Conservation (phyloP, 345 rosid species). For the Gossypium stocksii region DNA sequence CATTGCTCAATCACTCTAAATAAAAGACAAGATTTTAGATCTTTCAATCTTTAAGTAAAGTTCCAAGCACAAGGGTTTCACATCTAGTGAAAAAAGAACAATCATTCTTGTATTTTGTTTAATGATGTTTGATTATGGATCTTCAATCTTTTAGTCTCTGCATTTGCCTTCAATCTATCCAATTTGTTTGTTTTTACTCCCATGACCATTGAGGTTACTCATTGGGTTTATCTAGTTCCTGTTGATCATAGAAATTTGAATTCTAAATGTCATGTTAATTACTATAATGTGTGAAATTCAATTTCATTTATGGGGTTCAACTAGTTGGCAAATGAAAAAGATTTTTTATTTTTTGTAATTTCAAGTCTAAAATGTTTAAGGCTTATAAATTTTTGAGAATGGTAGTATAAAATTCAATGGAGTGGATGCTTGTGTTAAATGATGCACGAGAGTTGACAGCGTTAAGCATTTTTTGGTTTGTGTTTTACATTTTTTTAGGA, state of each 20-base stretch:
- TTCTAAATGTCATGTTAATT: not conserved
- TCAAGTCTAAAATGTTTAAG: no score
- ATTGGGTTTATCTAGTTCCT: not conserved
- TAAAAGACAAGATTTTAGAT: not conserved
- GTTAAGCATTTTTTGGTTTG: no score
- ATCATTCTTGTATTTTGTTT: not conserved
- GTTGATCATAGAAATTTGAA: not conserved
- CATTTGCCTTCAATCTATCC: slow-evolving; percentile 77
- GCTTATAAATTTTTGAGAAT: no score
- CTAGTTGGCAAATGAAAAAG: not conserved
- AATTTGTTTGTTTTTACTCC: slow-evolving; percentile 87
- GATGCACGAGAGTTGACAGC: no score
- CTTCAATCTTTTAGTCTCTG: slow-evolving; percentile 41
- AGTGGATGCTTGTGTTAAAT: no score
- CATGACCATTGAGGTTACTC: slow-evolving; percentile 81
- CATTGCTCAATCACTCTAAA: slow-evolving; percentile 61
- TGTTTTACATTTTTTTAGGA: no score
- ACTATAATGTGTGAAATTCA: not conserved
- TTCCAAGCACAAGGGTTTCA: not conserved
- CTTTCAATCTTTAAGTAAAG: not conserved
- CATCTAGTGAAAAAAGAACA: slow-evolving; percentile 10
- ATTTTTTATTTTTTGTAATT: no score
- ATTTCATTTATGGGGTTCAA: not conserved
- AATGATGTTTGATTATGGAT: no score
- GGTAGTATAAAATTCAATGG: no score